A percentile compares a stretch with the other conserved stretches of the same genome.
Evolutionary conservation across 1,284 basidiomycete genomes (phyloP).

Genomic region (Boletus coffeatus): DNA sequence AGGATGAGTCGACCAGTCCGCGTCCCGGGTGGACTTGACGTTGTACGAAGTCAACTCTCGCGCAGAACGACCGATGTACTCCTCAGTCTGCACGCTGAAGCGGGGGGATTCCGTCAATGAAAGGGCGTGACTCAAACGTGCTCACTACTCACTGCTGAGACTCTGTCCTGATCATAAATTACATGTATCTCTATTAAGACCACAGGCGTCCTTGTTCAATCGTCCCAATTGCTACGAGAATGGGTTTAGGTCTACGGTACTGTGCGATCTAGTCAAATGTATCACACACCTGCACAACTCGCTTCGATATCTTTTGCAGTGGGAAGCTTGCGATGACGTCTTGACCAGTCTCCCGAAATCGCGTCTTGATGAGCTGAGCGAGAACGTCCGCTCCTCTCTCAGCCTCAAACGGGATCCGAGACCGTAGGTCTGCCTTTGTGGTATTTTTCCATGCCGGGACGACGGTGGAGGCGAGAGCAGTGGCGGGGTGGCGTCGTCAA

Average conservation of each 20-base stretch:
- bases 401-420: slow-evolving; percentile 67
- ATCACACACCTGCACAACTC: slow-evolving; percentile 42
- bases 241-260: neutral
- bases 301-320: slow-evolving; percentile 50
- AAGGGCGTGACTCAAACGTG: neutral
- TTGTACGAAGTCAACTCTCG: slow-evolving; percentile 39
- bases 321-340: slow-evolving; percentile 56
- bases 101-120: neutral
- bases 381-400: slow-evolving; percentile 28
- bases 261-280: neutral
- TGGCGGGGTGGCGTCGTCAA: neutral
- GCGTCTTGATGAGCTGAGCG: slow-evolving; percentile 14
- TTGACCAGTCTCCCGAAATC: slow-evolving; percentile 38
- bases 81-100: slow-evolving; percentile 51
- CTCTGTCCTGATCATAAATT: slow-evolving; percentile 58
- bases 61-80: slow-evolving; percentile 45
- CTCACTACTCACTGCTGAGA: slow-evolving; percentile 49
- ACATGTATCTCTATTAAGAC: slow-evolving; percentile 57
- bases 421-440: slow-evolving; percentile 66
- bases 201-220: slow-evolving; percentile 44
- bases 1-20: slow-evolving; percentile 42
- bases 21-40: slow-evolving; percentile 32
- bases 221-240: slow-evolving; percentile 50
- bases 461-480: slow-evolving; percentile 41
- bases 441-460: slow-evolving; percentile 49